phyloP scores from a whole-genome alignment of 768 basidiomycete species.

The Calocera cornea region DNA sequence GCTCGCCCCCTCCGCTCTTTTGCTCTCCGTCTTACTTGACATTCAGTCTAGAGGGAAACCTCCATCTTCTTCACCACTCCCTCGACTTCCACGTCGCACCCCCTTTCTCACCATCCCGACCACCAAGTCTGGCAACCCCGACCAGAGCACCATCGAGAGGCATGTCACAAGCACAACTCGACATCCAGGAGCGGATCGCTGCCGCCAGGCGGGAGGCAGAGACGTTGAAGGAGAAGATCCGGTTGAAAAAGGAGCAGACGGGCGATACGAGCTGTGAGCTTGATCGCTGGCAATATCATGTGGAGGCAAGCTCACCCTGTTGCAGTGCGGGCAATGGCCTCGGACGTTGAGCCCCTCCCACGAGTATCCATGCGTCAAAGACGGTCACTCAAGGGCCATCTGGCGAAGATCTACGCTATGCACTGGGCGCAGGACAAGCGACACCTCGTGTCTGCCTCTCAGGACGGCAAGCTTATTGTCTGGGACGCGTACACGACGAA shows the following conservation, averaged over 20 bases:
- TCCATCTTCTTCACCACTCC: neutral
- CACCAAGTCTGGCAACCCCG: neutral
- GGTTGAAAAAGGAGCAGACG: conserved; percentile 88
- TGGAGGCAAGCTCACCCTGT: conserved; percentile 7
- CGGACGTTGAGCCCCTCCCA: conserved; percentile 88
- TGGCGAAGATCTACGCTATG: conserved; percentile 99
- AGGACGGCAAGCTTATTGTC: conserved; percentile 97
- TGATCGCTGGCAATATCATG: conserved; percentile 1
- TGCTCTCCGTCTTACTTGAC: neutral
- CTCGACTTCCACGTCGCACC: neutral
- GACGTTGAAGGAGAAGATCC: conserved; percentile 95
- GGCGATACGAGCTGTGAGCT: conserved; percentile 93
- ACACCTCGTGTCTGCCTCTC: conserved; percentile 97
- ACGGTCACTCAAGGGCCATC: conserved; percentile 87
- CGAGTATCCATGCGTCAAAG: conserved; percentile 95
- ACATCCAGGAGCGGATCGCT: conserved; percentile 86
- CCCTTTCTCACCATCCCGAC: neutral
- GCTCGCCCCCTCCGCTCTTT: neutral
- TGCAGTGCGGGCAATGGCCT: conserved; percentile 94
- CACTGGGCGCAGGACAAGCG: conserved; percentile 97
- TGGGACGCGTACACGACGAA: conserved; percentile 99
- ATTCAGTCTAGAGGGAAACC: neutral
- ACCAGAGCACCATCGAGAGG: conserved; percentile 9
- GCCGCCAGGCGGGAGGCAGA: conserved; percentile 95
- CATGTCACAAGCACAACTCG: conserved; percentile 71